These are phyloP conservation scores for Penicillium occitanis DNA, from an alignment of 2,329 filamentous ascomycete species.

Conservation along the genomic window DNA sequence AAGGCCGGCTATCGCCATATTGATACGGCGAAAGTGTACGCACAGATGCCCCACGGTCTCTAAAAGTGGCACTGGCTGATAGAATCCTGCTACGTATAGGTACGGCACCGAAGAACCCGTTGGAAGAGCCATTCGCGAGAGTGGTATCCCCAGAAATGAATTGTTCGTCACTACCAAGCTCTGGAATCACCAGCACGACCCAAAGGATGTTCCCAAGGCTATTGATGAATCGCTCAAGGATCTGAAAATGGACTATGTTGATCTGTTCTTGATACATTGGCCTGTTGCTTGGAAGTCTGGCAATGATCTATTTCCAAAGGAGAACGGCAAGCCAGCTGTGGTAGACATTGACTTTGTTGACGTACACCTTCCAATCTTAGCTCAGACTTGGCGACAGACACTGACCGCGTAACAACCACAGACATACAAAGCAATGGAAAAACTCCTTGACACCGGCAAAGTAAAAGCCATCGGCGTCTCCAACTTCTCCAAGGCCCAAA, in stretches of 20 bases:
- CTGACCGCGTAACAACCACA: slow-evolving; percentile 20
- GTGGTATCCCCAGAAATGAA: slow-evolving; percentile 64
- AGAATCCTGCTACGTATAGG: slow-evolving; percentile 27
- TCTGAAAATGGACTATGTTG: slow-evolving; percentile 65
- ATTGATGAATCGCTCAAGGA: slow-evolving; percentile 62
- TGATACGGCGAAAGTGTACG: slow-evolving; percentile 51
- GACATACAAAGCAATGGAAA: slow-evolving; percentile 55
- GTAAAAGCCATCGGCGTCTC: slow-evolving; percentile 54
- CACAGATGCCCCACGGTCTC: not conserved
- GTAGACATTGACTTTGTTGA: slow-evolving; percentile 52
- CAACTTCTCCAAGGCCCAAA: slow-evolving; percentile 52
- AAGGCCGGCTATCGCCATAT: slow-evolving; percentile 57
- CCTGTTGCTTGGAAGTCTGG: slow-evolving; percentile 55
- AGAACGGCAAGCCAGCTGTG: slow-evolving; percentile 43
- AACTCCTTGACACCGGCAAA: slow-evolving; percentile 43
- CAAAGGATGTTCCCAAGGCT: slow-evolving; percentile 62
- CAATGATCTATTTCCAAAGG: slow-evolving; percentile 47
- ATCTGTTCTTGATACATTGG: slow-evolving; percentile 71
- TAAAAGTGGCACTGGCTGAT: not conserved
- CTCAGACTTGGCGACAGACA: not conserved
- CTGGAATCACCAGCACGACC: slow-evolving; percentile 64
- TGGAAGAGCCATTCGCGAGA: slow-evolving; percentile 61
- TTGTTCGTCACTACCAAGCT: slow-evolving; percentile 68
- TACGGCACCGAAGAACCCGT: slow-evolving; percentile 68
- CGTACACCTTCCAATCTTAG: slow-evolving; percentile 28